phyloP scores from a whole-genome alignment of 495 filamentous ascomycete genomes.

The Penicillium malachiteum region DNA sequence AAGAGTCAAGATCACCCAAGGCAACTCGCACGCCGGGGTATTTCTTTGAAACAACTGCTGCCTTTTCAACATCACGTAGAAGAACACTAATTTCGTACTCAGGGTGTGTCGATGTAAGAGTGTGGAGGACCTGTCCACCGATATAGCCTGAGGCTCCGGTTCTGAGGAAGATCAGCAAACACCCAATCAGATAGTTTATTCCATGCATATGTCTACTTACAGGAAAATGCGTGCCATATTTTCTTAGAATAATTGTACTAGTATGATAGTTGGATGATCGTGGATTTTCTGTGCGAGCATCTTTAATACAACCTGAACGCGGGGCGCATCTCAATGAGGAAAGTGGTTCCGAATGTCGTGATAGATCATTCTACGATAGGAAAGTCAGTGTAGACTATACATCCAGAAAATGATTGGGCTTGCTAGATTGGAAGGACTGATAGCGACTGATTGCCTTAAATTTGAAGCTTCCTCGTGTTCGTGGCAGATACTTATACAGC shows the following conservation, averaged over 20 bases:
- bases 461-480: no score
- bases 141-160: conserved; percentile 65
- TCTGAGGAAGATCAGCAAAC: conserved; percentile 22
- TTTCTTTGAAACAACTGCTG: conserved; percentile 49
- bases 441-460: no score
- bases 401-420: neutral
- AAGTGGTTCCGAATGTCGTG: conserved; percentile 12
- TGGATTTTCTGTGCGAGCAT: neutral
- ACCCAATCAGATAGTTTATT: neutral
- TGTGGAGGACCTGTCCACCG: conserved; percentile 62
- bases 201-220: neutral
- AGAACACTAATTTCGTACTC: conserved; percentile 59
- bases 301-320: conserved; percentile 4
- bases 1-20: conserved; percentile 46
- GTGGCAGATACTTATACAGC: no score
- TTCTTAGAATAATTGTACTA: neutral
- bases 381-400: neutral
- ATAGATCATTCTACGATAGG: neutral
- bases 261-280: neutral
- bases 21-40: conserved; percentile 46
- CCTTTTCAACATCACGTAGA: conserved; percentile 60
- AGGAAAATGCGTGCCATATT: conserved; percentile 26
- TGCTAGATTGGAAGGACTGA: no score
- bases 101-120: conserved; percentile 53
- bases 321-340: conserved; percentile 3